A percentile compares a stretch with the other conserved stretches of the same genome.
phyloP scores from a whole-genome alignment of 2,329 filamentous ascomycete genomes.

The Hymenoscyphus repandus region DNA sequence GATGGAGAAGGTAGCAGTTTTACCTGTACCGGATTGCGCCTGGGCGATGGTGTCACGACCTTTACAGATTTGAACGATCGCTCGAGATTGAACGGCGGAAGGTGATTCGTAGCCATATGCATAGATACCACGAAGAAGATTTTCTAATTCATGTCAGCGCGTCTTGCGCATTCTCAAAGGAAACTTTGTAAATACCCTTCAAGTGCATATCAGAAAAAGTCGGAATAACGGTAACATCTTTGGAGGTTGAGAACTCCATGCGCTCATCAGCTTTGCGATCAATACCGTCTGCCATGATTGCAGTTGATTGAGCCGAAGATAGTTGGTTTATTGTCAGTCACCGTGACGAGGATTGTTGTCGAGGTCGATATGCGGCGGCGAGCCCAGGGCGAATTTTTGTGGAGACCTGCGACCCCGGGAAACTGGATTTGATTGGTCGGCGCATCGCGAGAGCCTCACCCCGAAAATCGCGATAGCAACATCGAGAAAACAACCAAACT shows the following conservation, averaged over 20 bases:
- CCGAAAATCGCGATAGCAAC: constrained; percentile 9
- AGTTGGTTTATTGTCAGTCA: too few relatives aligned
- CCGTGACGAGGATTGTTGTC: not conserved
- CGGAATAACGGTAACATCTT: constrained; percentile 91
- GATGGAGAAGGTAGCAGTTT: constrained; percentile 96
- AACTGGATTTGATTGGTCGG: not conserved
- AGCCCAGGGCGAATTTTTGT: too few relatives aligned
- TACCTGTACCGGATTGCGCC: constrained; percentile 99
- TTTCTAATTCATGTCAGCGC: constrained; percentile 51
- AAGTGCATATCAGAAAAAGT: constrained; percentile 92
- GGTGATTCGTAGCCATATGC: constrained; percentile 98
- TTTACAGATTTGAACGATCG: constrained; percentile 98
- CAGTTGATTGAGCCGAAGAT: constrained; percentile 5
- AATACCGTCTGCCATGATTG: constrained; percentile 77
- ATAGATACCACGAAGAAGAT: constrained; percentile 93
- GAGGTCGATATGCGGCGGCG: too few relatives aligned
- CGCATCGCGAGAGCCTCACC: constrained; percentile 7
- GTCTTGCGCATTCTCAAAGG: not conserved
- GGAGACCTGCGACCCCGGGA: too few relatives aligned
- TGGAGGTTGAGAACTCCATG: constrained; percentile 97
- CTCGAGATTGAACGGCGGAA: constrained; percentile 94
- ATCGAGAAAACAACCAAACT: not conserved
- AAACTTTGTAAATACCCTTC: constrained; percentile 55
- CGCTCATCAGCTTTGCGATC: constrained; percentile 92
- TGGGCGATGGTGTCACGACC: constrained; percentile 98